Percentiles rank a stretch among this genome's conserved stretches.
phyloP scores from a whole-genome alignment of 352 stramenopile species.

The Globisporangium megalacanthum region DNA sequence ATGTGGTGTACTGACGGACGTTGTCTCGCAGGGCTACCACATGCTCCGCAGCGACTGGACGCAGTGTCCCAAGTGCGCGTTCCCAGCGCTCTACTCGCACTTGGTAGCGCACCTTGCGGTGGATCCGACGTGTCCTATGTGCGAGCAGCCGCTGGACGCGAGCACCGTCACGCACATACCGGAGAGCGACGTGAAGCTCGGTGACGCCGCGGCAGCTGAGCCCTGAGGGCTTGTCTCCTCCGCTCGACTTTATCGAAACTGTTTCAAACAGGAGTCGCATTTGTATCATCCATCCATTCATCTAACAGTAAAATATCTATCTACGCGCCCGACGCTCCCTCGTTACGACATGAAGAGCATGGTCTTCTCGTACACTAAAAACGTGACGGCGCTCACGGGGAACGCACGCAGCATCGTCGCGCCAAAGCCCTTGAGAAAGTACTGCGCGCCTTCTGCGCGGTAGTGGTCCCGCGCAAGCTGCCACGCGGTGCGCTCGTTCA shows the following conservation, averaged over 20 bases:
- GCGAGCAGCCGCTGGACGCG: constrained; percentile 42
- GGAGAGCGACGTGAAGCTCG: constrained; percentile 41
- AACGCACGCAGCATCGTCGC: constrained; percentile 79
- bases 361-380: constrained; percentile 81
- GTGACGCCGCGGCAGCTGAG: constrained; percentile 14
- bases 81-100: constrained; percentile 88
- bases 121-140: constrained; percentile 74
- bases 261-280: not conserved
- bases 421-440: constrained; percentile 80
- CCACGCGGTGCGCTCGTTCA: constrained; percentile 32
- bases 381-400: constrained; percentile 80
- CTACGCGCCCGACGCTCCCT: not conserved
- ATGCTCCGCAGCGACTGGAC: constrained; percentile 93
- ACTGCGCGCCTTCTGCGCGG: constrained; percentile 41
- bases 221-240: not conserved
- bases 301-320: not conserved
- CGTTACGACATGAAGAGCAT: constrained; percentile 72
- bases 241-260: not conserved
- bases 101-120: constrained; percentile 76
- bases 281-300: constrained; percentile 4
- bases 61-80: constrained; percentile 82
- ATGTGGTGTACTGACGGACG: not conserved
- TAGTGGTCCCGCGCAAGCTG: constrained; percentile 43
- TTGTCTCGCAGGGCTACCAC: constrained; percentile 72
- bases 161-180: constrained; percentile 28